Percentiles rank a stretch among this genome's conserved stretches.
Conservation (phyloP, 169 alveolate species). For the Perkinsus olseni region DNA sequence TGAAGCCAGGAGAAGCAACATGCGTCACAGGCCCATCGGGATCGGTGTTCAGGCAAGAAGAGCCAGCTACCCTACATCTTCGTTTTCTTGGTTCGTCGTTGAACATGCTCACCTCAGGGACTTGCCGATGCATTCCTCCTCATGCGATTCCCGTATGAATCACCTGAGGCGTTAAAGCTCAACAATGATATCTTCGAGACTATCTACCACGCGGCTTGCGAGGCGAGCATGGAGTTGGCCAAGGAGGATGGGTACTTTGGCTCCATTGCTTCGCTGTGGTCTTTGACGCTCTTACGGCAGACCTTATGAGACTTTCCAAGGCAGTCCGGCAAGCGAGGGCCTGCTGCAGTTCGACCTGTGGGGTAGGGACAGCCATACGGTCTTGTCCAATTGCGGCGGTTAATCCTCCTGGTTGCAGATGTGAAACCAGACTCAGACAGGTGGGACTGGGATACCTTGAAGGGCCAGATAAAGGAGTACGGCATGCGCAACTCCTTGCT, state of each 20-base stretch:
- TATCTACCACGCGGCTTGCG: slow-evolving; percentile 92
- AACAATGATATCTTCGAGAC: slow-evolving; percentile 92
- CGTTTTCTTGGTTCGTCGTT: too few species aligned
- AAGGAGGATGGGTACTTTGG: slow-evolving; percentile 54
- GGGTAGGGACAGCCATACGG: slow-evolving; percentile 70
- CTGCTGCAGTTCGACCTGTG: slow-evolving; percentile 91
- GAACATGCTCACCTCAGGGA: slow-evolving; percentile 59
- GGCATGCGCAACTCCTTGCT: slow-evolving; percentile 95
- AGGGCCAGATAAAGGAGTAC: slow-evolving; percentile 66
- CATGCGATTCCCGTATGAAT: slow-evolving; percentile 89
- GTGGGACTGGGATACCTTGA: slow-evolving; percentile 91
- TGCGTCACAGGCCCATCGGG: slow-evolving; percentile 97
- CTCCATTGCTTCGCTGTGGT: neutral
- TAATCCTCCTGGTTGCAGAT: neutral
- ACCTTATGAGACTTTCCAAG: slow-evolving; percentile 85
- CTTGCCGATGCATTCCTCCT: slow-evolving; percentile 93
- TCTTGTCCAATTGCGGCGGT: neutral
- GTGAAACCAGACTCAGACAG: slow-evolving; percentile 20
- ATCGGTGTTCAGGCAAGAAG: slow-evolving; percentile 75
- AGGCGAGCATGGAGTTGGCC: slow-evolving; percentile 88
- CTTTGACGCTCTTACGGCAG: slow-evolving; percentile 24
- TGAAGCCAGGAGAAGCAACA: slow-evolving; percentile 85
- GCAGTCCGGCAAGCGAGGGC: slow-evolving; percentile 94
- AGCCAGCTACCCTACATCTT: neutral
- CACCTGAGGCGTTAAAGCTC: slow-evolving; percentile 79